Base-by-base conservation (phyloP, 2,329 filamentous ascomycete species). In the Byssothecium circinans region DNA sequence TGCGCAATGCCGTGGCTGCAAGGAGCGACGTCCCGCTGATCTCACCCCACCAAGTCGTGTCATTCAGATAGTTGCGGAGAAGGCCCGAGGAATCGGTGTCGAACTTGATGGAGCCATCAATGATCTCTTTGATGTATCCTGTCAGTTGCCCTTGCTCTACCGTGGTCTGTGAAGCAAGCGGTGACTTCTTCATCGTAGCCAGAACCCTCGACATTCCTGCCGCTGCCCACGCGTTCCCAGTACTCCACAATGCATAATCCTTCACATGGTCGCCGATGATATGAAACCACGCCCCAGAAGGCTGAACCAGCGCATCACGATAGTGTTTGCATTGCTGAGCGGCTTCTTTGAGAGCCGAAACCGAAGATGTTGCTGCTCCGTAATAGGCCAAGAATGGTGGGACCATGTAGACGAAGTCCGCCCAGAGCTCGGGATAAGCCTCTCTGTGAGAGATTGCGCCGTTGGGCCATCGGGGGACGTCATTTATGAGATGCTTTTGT, bases 321-420 rank as follows among this genome's bases (percentile, higher is more conserved):
- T 79, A 77, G 12, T 74, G 58, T 15, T 58, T 52, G 39, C 74
- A 73, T 53, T 79, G 76, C 11, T 55, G 35, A 8, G 74, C 60
- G 2, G 73, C 68, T 46, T 70, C 65, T n/a, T 58, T 53, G 20
- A 76, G 48, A 15, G 73, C 49, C 7, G 42, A 53, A 11, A 65
- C 25, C 43, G 78, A 64, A n/a, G 65, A 57, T 0, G 57, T 63
- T 12, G 67, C 68, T 7, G 76, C 71, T 20, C 67, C 76, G 56
- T 74, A 73, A 54, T 76, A 79, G 3, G 76, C 76, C 15, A 79
- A 60, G 34, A 75, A 75, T 1, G 78, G 77, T n/a, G 77, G 76
- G 1, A 71, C 72, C 77, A 79, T 79, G 55, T 75, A 75, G 6
- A 78, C 48, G 53, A 74, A 77, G 56, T 80, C 78, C 12, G 75